These are phyloP conservation scores for Gossypium longicalyx DNA, from an alignment of 345 rosid genomes.

Conservation along the genomic window DNA sequence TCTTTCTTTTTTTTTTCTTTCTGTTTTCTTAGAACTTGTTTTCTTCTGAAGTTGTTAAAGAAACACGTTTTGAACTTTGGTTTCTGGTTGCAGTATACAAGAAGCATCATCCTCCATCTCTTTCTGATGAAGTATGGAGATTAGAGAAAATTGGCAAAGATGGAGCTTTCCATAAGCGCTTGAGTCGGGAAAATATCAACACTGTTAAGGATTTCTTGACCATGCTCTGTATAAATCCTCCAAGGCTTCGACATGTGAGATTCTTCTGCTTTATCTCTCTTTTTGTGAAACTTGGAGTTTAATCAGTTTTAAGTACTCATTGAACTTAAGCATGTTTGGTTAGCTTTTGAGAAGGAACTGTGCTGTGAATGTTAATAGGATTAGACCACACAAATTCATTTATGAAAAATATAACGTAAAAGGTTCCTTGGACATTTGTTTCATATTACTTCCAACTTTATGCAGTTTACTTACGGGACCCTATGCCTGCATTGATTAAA, in stretches of 20 bases:
- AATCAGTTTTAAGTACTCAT: neutral
- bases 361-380: neutral
- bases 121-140: constrained; percentile 90
- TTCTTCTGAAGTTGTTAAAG: neutral
- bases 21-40: neutral
- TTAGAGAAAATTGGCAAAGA: constrained; percentile 97
- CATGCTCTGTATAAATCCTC: constrained; percentile 52
- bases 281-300: neutral
- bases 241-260: constrained; percentile 73
- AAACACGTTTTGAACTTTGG: neutral
- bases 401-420: neutral
- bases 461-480: neutral
- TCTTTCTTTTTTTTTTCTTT: neutral
- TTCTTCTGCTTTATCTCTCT: constrained; percentile 11
- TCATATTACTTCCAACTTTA: neutral
- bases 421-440: neutral
- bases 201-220: constrained; percentile 87
- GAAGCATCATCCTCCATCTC: constrained; percentile 92
- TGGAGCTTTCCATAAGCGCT: constrained; percentile 93
- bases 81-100: constrained; percentile 64
- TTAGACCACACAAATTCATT: neutral
- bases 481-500: neutral
- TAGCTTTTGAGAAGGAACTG: neutral
- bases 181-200: constrained; percentile 57
- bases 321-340: neutral